Percentiles rank a stretch among this genome's conserved stretches.
These are phyloP conservation scores for Alternaria triticimaculans DNA, from an alignment of 2,329 filamentous ascomycete genomes.

Conservation along the genomic window DNA sequence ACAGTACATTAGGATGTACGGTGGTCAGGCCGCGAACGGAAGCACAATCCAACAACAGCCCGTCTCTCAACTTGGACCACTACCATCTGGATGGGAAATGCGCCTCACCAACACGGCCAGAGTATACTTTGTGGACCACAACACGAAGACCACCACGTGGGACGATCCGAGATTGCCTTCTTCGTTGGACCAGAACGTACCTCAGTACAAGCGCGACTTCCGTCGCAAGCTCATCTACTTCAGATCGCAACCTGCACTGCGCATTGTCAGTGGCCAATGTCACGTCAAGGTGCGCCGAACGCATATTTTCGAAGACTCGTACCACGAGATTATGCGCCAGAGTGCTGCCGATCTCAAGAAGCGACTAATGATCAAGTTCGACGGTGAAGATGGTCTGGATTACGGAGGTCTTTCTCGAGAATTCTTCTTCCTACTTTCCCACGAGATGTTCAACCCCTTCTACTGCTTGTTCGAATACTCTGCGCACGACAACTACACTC, in stretches of 20 bases:
- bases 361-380: constrained; percentile 98
- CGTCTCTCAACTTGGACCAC: constrained; percentile 91
- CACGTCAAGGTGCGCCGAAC: constrained; percentile 97
- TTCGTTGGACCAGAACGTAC: constrained; percentile 95
- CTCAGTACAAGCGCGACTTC: constrained; percentile 99
- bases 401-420: constrained; percentile 96
- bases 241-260: constrained; percentile 93
- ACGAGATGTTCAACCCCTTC: constrained; percentile 99
- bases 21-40: constrained; percentile 75
- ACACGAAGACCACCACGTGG: constrained; percentile 99
- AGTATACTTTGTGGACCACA: constrained; percentile 99
- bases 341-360: constrained; percentile 97
- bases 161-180: constrained; percentile 95
- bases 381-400: constrained; percentile 96
- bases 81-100: constrained; percentile 99
- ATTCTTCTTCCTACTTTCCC: constrained; percentile 98
- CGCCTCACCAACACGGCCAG: constrained; percentile 96
- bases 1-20: constrained; percentile 99
- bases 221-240: constrained; percentile 98
- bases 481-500: constrained; percentile 98
- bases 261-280: constrained; percentile 94
- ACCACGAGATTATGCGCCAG: constrained; percentile 97
- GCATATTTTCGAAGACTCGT: constrained; percentile 98
- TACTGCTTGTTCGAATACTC: constrained; percentile 99
- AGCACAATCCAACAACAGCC: constrained; percentile 96